phyloP scores from a whole-genome alignment of 1,139 yeast genomes.

The Saccharomyces hybrid region DNA sequence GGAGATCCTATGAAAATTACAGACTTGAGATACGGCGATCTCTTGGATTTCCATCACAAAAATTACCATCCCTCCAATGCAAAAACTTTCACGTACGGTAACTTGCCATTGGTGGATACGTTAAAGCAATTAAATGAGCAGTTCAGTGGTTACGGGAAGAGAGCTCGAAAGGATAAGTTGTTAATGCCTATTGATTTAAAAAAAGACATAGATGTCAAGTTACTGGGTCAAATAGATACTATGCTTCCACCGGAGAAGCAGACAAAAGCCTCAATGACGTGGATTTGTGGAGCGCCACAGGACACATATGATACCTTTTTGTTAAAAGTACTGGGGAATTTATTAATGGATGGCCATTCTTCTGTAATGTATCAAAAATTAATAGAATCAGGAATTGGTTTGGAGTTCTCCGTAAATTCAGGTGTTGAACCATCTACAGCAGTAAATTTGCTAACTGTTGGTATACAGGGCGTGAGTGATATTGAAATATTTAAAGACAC shows the following conservation, averaged over 20 bases:
- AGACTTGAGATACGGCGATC: conserved; percentile 61
- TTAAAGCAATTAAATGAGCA: conserved; percentile 49
- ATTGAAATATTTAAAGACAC: conserved; percentile 41
- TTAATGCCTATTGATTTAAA: conserved; percentile 40
- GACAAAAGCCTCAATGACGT: conserved; percentile 72
- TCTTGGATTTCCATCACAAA: conserved; percentile 62
- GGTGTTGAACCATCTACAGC: conserved; percentile 85
- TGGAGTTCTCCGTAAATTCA: conserved; percentile 80
- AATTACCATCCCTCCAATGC: conserved; percentile 90
- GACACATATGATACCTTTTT: conserved; percentile 66
- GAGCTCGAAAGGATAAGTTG: conserved; percentile 28
- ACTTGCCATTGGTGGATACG: conserved; percentile 57
- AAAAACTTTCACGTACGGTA: conserved; percentile 81
- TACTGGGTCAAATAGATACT: conserved; percentile 77
- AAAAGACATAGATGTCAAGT: conserved; percentile 34
- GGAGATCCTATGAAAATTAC: conserved; percentile 88
- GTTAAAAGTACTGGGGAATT: conserved; percentile 61
- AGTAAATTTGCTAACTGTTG: conserved; percentile 71
- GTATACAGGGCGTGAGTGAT: conserved; percentile 68
- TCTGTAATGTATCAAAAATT: conserved; percentile 80
- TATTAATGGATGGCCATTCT: conserved; percentile 85
- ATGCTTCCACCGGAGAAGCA: conserved; percentile 69
- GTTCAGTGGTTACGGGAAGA: conserved; percentile 48
- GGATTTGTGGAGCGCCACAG: conserved; percentile 73
- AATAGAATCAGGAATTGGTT: conserved; percentile 77